These are phyloP conservation scores for Suillus plorans DNA, from an alignment of 768 basidiomycete species.

Conservation along the genomic window DNA sequence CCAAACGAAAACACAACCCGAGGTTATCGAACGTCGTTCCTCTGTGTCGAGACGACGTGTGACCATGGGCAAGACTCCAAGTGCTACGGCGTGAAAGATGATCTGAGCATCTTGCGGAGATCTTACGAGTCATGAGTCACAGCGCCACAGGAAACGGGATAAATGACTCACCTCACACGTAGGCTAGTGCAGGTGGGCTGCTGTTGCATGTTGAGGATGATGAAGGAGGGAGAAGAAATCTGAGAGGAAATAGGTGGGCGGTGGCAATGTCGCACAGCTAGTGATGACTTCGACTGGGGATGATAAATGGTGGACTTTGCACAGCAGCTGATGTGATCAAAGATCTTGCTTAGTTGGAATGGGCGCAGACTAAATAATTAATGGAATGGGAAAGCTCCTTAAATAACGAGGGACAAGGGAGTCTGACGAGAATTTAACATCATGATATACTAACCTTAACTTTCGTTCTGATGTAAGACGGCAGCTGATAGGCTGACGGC, in stretches of 20 bases:
- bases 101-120: constrained; percentile 66
- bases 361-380: constrained; percentile 5
- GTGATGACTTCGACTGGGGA: not conserved
- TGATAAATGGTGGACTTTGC: not conserved
- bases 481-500: constrained; percentile 20
- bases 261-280: constrained; percentile 1
- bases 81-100: constrained; percentile 72
- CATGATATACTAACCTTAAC: constrained; percentile 29
- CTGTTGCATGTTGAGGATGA: constrained; percentile 49
- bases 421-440: constrained; percentile 16
- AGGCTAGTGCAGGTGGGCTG: constrained; percentile 65
- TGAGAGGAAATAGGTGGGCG: not conserved
- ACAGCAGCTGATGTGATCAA: constrained; percentile 4
- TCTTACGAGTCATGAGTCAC: constrained; percentile 24
- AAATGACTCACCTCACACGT: constrained; percentile 43
- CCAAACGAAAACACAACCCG: constrained; percentile 81
- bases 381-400: constrained; percentile 18
- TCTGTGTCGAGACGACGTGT: constrained; percentile 72
- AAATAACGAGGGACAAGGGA: constrained; percentile 25
- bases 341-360: not conserved
- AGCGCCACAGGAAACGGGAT: not conserved
- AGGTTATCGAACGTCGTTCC: constrained; percentile 65
- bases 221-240: constrained; percentile 3
- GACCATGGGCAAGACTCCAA: constrained; percentile 61
- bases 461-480: constrained; percentile 33